Evolutionary conservation across 768 basidiomycete species (phyloP), one percentile per base, ranked within the genome.

Genomic region (Mycena vitilis): DNA sequence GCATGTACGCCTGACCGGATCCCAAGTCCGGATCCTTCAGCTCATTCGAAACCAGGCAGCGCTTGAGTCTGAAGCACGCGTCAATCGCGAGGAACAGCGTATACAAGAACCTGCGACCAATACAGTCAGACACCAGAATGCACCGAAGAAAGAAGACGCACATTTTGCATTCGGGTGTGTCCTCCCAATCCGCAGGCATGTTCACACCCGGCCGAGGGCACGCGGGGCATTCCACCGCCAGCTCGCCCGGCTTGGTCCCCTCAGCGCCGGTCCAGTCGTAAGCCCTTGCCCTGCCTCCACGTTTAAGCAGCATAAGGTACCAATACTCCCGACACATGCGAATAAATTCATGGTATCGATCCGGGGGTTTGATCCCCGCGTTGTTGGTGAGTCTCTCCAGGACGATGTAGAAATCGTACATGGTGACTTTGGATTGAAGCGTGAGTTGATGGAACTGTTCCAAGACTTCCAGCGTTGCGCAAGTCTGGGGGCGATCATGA

Each of bases 121-220:
- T 0, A 6, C 8, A 4, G 30, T 48, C 18, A 47, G 22, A 13
- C 7, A 40, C 12, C 12, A 45, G 18, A 15, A 20, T 48, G 37
- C 25, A 36, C 8, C 16, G 30, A 47, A 37, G 25, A 44, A 48
- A 20, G 13, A 38, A 42, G 13, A 68, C 73, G 37, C 60, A 76
- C 75, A 53, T 37, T 3, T 47, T 11, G 20, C 75, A 63, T 4
- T 42, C 63, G 0, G 70, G 58, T 2, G 62, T 66, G 9, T 72
- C 51, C 38, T 74, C 38, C 80, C 78, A 80, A 25, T 70, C 71
- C 4, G 54, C 54, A 0, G 71, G 73, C 2, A 82, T 60, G 63
- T 81, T 81, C 1, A 75, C 68, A 0, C 71, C 76, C 0, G 75
- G 77, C 0, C 76, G 74, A 1, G 80, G 82, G 62, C 82, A 83